These are phyloP conservation scores for Colletotrichum liaoningense DNA, from an alignment of 2,329 filamentous ascomycete species.

Conservation along the genomic window DNA sequence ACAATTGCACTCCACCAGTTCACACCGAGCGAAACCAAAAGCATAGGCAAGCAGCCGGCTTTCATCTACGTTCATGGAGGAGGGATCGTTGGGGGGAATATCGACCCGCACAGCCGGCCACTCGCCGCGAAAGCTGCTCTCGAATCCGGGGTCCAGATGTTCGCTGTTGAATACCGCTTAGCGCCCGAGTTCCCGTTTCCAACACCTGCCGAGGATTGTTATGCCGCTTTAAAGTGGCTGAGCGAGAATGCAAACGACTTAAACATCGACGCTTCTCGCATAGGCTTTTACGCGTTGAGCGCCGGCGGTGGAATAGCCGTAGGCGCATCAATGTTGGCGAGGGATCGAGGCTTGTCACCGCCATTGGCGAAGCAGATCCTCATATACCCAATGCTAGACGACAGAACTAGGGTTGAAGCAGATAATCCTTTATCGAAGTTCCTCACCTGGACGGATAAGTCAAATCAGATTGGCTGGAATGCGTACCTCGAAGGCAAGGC, in stretches of 20 bases:
- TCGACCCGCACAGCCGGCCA: slow-evolving; percentile 39
- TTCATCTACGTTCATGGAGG: slow-evolving; percentile 58
- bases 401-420: slow-evolving; percentile 37
- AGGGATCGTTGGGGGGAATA: slow-evolving; percentile 48
- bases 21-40: not conserved
- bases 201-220: slow-evolving; percentile 49
- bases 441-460: slow-evolving; percentile 36
- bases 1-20: slow-evolving; percentile 24
- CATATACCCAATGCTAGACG: slow-evolving; percentile 48
- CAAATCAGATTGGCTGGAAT: slow-evolving; percentile 41
- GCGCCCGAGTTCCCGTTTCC: slow-evolving; percentile 55
- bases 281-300: slow-evolving; percentile 40
- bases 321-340: slow-evolving; percentile 52
- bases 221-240: slow-evolving; percentile 44
- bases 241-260: slow-evolving; percentile 37
- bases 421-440: slow-evolving; percentile 19
- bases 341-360: slow-evolving; percentile 41
- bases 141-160: slow-evolving; percentile 46
- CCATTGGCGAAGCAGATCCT: slow-evolving; percentile 46
- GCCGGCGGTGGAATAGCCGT: slow-evolving; percentile 39
- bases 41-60: slow-evolving; percentile 38
- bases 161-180: slow-evolving; percentile 54
- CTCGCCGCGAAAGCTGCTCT: slow-evolving; percentile 21
- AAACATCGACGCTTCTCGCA: slow-evolving; percentile 37
- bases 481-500: slow-evolving; percentile 36